Evolutionary conservation across 2,329 filamentous ascomycete genomes (phyloP), one percentile per base, ranked within the genome.

Genomic region (Trichophyton equinum): DNA sequence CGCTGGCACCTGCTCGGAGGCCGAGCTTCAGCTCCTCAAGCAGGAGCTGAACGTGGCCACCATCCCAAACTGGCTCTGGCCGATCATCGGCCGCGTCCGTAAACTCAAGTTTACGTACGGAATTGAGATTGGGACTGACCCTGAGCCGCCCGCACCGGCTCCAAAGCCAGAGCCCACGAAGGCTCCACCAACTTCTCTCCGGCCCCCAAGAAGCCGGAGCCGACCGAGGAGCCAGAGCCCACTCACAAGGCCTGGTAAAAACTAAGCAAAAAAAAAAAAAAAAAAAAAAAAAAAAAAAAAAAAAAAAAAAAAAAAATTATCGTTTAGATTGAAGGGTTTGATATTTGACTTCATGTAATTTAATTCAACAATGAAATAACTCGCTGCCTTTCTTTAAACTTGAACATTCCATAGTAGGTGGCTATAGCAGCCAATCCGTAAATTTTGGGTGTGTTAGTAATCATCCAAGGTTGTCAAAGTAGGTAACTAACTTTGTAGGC

Each of bases 71-170:
- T 58, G 30, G 60, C 40, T 62, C 8, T 62, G 60, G 59, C 57
- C 61, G 22, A 60, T 60, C 22, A 30, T 60, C 20, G 60, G 61
- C n/a, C 18, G 42, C n/a, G 46, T 61, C 4, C 42, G 53, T 25
- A 47, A 44, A n/a, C 46, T 62, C 44, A 61, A 64, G 49, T 62
- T 64, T 33, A 60, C 51, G 44, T 64, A 61, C 27, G 55, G 60
- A 15, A 56, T 64, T 38, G 61, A 64, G 4, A 49, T 56, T 30
- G 47, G 33, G 4, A 25, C 3, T 13, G 51, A 36, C 33, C 33
- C 33, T 20, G 58, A 30, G 44, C 27, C 57, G 20, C 25, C 56
- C 6, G 7, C 56, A 15, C 33, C 57, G 20, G 25, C 57, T 27
- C 36, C 57, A 18, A 44, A 42, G 11, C 57, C 25, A 4, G 36